Conservation (phyloP, 129 eudicot genomes). For the Flaveria sonorensis region DNA sequence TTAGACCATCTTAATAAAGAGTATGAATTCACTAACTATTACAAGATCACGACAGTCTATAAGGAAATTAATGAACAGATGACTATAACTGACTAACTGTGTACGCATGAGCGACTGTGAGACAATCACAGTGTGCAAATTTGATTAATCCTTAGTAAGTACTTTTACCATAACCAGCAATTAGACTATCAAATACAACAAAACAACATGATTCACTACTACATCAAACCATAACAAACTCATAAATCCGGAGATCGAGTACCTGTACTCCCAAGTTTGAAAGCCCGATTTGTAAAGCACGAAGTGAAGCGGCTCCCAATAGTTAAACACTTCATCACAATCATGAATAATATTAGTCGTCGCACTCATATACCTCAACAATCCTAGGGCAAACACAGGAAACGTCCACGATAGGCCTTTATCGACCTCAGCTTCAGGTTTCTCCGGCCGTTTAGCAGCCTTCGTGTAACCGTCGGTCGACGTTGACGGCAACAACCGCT, state of each 20-base stretch:
- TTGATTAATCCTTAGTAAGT: no score
- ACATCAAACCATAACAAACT: constrained; percentile 5
- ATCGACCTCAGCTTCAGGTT: constrained; percentile 42
- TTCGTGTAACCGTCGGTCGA: constrained; percentile 59
- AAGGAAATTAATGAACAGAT: no score
- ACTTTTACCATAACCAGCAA: background rate
- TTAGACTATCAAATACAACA: background rate
- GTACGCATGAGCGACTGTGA: no score
- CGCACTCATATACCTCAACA: constrained; percentile 85
- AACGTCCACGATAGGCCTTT: constrained; percentile 65
- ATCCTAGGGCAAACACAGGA: constrained; percentile 67
- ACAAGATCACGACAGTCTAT: no score
- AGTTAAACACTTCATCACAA: constrained; percentile 96
- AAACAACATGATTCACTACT: background rate
- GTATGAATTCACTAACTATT: no score
- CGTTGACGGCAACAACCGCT: constrained; percentile 41
- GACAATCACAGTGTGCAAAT: no score
- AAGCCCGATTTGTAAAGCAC: constrained; percentile 89
- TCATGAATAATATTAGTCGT: constrained; percentile 89
- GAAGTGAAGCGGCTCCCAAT: constrained; percentile 98
- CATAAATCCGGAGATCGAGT: background rate
- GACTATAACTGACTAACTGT: no score
- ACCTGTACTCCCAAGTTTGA: constrained; percentile 99
- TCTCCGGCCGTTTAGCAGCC: constrained; percentile 55
- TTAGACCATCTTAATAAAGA: no score